phyloP scores from a whole-genome alignment of 208 protist species.

The Jaenimonas drosophilae region DNA sequence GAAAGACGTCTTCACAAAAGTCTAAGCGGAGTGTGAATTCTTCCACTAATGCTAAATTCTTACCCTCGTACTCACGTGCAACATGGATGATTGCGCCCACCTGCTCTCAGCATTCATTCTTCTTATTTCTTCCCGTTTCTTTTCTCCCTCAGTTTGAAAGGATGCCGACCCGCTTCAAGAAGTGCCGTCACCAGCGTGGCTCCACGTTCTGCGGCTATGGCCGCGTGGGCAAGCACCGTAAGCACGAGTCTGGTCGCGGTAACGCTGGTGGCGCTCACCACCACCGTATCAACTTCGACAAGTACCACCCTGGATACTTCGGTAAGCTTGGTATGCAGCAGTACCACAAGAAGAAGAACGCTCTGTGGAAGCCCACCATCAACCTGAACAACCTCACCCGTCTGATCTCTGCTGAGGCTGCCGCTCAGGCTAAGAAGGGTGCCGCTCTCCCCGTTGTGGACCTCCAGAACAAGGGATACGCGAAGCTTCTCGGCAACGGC shows the following conservation, averaged over 20 bases:
- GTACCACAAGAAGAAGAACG: constrained; percentile 93
- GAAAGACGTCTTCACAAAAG: not conserved
- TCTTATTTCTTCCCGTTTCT: constrained; percentile 5
- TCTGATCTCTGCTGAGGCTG: constrained; percentile 93
- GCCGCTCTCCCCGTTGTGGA: constrained; percentile 98
- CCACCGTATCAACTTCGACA: constrained; percentile 99
- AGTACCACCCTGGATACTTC: constrained; percentile 99
- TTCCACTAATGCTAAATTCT: too few species aligned
- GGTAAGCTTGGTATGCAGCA: constrained; percentile 99
- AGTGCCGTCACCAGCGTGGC: constrained; percentile 90
- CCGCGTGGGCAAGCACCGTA: constrained; percentile 98
- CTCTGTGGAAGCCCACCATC: constrained; percentile 94
- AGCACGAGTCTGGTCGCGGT: constrained; percentile 99
- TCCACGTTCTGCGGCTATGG: constrained; percentile 89
- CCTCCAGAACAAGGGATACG: constrained; percentile 93
- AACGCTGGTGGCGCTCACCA: constrained; percentile 99
- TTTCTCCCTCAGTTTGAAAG: constrained; percentile 9
- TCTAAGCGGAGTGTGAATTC: not conserved
- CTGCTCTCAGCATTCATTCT: not conserved
- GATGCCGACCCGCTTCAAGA: constrained; percentile 90
- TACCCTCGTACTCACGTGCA: too few species aligned
- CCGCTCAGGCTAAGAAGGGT: constrained; percentile 60
- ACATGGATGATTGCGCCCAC: too few species aligned
- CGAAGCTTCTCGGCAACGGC: constrained; percentile 99
- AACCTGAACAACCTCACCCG: constrained; percentile 99